phyloP scores from a whole-genome alignment of 495 filamentous ascomycete species.

The Darksidea phi region DNA sequence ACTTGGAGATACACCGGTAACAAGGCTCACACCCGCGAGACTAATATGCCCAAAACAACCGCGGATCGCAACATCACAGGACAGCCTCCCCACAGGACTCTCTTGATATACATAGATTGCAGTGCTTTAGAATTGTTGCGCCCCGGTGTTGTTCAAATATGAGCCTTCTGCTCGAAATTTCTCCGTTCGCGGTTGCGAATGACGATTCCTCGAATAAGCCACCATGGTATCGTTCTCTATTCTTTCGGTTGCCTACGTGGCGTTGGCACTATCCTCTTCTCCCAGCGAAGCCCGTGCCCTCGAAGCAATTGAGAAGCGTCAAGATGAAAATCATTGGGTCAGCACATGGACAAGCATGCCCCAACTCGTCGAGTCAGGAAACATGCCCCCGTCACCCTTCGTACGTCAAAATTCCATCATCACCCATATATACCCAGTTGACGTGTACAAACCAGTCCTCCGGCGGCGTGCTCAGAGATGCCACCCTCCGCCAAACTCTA shows the following conservation, averaged over 20 bases:
- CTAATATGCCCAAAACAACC: background rate
- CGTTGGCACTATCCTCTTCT: background rate
- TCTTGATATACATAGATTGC: background rate
- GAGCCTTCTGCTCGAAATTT: background rate
- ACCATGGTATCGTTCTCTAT: background rate
- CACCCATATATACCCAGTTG: no score
- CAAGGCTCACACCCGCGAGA: background rate
- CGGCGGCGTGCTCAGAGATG: constrained; percentile 48
- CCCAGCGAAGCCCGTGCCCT: background rate
- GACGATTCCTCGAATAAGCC: background rate
- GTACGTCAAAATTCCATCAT: constrained; percentile 44
- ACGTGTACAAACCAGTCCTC: constrained; percentile 25
- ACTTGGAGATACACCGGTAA: background rate
- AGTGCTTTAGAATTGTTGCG: background rate
- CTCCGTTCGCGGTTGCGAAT: background rate
- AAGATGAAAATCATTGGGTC: constrained; percentile 56
- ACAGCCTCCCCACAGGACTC: background rate
- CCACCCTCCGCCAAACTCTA: constrained; percentile 67
- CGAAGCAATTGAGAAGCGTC: constrained; percentile 4
- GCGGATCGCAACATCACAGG: background rate
- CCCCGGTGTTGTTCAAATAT: background rate
- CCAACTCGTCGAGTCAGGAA: constrained; percentile 61
- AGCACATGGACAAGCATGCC: constrained; percentile 67
- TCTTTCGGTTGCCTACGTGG: background rate
- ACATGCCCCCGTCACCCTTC: constrained; percentile 60